Conservation (phyloP, 139 green algal genomes). For the Closterium sp. region DNA sequence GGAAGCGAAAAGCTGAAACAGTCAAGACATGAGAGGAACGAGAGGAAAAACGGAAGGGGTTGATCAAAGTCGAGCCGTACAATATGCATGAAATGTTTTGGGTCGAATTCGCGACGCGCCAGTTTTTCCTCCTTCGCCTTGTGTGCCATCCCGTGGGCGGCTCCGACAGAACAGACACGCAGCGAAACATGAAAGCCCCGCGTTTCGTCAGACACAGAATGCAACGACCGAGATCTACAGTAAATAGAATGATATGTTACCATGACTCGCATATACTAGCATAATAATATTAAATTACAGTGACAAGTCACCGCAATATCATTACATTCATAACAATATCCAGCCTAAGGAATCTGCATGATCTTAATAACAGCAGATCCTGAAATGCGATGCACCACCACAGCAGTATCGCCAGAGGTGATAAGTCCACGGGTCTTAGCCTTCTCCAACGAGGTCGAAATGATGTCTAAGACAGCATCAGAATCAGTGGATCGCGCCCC, state of each 20-base stretch:
- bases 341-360: conserved; percentile 28
- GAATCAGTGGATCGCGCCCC: conserved; percentile 26
- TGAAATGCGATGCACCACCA: conserved; percentile 33
- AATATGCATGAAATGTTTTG: not conserved
- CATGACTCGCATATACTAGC: too few species aligned
- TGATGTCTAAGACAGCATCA: conserved; percentile 17
- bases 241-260: not conserved
- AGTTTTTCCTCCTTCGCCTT: not conserved
- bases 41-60: too few species aligned
- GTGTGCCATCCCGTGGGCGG: not conserved
- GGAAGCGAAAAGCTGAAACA: too few species aligned
- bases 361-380: conserved; percentile 46
- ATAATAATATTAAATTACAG: too few species aligned
- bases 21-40: too few species aligned
- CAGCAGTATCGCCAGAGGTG: conserved; percentile 27
- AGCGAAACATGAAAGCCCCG: not conserved
- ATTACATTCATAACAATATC: not conserved
- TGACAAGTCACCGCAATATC: too few species aligned
- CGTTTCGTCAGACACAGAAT: not conserved
- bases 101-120: not conserved
- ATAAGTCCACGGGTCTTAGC: not conserved
- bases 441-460: conserved; percentile 2
- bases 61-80: not conserved
- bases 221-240: too few species aligned
- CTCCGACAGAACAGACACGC: not conserved